phyloP scores from a whole-genome alignment of 2,329 filamentous ascomycete genomes.

The Neofusicoccum parvum region DNA sequence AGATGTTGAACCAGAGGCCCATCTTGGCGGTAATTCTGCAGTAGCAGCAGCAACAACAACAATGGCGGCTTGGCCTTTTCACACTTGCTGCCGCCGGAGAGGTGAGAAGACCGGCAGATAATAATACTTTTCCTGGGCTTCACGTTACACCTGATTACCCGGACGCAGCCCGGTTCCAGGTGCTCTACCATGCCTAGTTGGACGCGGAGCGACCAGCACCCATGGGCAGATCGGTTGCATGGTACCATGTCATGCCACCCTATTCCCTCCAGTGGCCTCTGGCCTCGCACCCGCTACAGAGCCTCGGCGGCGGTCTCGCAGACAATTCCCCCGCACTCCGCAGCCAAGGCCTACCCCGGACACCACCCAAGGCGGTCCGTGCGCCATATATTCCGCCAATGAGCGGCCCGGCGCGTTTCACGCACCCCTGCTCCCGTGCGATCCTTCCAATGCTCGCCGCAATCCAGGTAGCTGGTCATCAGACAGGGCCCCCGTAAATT shows the following conservation, averaged over 20 bases:
- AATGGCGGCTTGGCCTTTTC: background rate
- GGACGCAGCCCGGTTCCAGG: background rate
- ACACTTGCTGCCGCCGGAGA: background rate
- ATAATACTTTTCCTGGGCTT: background rate
- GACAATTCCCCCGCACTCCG: constrained; percentile 20
- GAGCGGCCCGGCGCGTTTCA: background rate
- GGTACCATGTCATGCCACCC: constrained; percentile 17
- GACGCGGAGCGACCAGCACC: constrained; percentile 1
- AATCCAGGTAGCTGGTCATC: background rate
- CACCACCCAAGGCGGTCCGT: background rate
- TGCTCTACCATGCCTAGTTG: constrained; percentile 13
- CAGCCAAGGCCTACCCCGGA: constrained; percentile 9
- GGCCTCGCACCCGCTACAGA: background rate
- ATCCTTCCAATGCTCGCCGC: background rate
- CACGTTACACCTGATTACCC: constrained; percentile 11
- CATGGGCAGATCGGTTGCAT: constrained; percentile 18
- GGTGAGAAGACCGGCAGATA: background rate
- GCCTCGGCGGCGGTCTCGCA: background rate
- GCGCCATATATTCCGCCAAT: constrained; percentile 20
- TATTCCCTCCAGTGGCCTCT: constrained; percentile 7
- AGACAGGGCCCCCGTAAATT: background rate
- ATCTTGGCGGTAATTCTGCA: constrained; percentile 29
- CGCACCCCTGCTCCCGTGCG: background rate
- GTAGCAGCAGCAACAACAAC: background rate
- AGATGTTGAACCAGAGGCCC: constrained; percentile 47